Percentiles rank a stretch among this genome's conserved stretches.
phyloP scores from a whole-genome alignment of 2,329 filamentous ascomycete species.

The Mycosphaerella sp. region DNA sequence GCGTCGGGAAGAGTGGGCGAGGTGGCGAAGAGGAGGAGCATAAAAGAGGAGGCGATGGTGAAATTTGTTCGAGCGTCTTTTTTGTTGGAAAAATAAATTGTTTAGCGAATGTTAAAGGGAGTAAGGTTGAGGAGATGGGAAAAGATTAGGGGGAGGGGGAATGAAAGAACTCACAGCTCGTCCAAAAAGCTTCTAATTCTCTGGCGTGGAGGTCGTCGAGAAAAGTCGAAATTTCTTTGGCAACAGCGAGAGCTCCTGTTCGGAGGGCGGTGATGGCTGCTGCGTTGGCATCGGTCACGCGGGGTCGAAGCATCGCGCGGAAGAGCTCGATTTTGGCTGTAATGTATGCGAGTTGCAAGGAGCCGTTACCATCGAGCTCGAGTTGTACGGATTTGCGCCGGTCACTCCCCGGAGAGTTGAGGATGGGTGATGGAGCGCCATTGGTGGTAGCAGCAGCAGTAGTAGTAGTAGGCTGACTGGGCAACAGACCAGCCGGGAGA shows the following conservation, averaged over 20 bases:
- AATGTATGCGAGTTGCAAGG: slow-evolving; percentile 48
- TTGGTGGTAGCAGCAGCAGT: neutral
- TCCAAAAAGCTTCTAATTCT: slow-evolving; percentile 34
- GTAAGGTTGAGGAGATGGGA: too few species aligned
- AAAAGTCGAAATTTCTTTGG: slow-evolving; percentile 30
- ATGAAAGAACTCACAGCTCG: slow-evolving; percentile 27
- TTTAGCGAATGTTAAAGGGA: neutral
- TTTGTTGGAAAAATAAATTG: neutral
- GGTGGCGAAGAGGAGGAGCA: slow-evolving; percentile 32
- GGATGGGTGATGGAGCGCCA: slow-evolving; percentile 6
- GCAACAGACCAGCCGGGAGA: slow-evolving; percentile 36
- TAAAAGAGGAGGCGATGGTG: slow-evolving; percentile 32
- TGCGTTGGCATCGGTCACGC: slow-evolving; percentile 25
- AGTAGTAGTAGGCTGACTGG: slow-evolving; percentile 2
- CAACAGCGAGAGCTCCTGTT: slow-evolving; percentile 30
- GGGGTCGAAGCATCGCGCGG: slow-evolving; percentile 44
- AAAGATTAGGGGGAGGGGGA: neutral
- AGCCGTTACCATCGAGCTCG: slow-evolving; percentile 42
- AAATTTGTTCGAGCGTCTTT: slow-evolving; percentile 34
- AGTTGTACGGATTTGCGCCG: slow-evolving; percentile 27
- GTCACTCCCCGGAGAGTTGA: slow-evolving; percentile 17
- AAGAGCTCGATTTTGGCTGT: slow-evolving; percentile 49
- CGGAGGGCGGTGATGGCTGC: slow-evolving; percentile 29
- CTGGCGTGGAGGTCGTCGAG: slow-evolving; percentile 27
- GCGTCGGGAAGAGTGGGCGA: slow-evolving; percentile 27